phyloP scores from a whole-genome alignment of 2,329 filamentous ascomycete genomes.

The Colletotrichum sp. region DNA sequence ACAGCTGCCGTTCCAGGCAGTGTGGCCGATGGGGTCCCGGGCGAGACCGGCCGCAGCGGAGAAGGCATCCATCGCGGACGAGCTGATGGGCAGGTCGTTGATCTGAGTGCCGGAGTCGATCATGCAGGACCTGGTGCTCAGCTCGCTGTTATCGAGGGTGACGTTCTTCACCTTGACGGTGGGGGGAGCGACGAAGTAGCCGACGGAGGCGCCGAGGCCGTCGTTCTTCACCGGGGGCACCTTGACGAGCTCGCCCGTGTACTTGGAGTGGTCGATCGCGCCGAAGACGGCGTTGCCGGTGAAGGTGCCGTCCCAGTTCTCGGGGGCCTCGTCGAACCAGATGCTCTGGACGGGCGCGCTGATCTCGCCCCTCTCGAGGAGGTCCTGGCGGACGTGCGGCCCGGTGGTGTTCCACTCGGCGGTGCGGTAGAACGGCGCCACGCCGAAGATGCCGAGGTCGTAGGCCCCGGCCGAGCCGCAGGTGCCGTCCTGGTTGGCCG shows the following conservation, averaged over 20 bases:
- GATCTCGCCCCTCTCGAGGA: constrained; percentile 3
- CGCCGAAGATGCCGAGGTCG: constrained; percentile 7
- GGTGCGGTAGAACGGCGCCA: constrained; percentile 7
- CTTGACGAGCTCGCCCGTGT: neutral
- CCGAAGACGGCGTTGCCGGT: constrained; percentile 11
- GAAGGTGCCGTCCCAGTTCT: constrained; percentile 4
- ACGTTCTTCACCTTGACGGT: constrained; percentile 4
- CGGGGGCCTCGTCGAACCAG: constrained; percentile 13
- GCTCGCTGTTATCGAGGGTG: neutral
- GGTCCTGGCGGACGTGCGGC: constrained; percentile 7
- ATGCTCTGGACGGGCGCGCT: constrained; percentile 16
- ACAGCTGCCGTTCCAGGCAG: neutral
- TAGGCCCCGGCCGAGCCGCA: neutral
- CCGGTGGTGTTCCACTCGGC: constrained; percentile 11
- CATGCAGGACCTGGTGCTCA: neutral
- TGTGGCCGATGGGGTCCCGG: neutral
- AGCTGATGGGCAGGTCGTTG: neutral
- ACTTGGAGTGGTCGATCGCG: constrained; percentile 8
- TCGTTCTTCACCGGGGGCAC: neutral
- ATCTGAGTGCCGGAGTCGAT: constrained; percentile 7
- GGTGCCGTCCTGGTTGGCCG: neutral
- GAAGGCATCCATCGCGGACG: neutral
- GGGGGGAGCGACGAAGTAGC: constrained; percentile 5
- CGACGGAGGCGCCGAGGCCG: neutral
- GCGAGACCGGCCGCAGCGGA: neutral